Evolutionary conservation across 495 filamentous ascomycete species (phyloP).

Genomic region (Talaromyces borbonicus): DNA sequence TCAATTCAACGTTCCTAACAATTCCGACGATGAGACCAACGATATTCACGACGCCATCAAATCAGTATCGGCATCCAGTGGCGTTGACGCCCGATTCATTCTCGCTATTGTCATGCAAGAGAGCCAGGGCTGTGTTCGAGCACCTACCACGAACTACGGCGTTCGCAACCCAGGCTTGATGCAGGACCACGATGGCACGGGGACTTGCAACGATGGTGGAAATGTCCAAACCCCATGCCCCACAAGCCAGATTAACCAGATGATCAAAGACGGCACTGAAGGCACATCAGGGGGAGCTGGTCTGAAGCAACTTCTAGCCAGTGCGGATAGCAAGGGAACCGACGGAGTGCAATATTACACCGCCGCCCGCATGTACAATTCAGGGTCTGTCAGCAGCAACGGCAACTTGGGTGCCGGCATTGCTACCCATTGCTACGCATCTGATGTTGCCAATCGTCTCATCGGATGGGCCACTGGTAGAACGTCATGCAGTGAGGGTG

Average conservation of each 20-base stretch:
- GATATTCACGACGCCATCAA: constrained; percentile 31
- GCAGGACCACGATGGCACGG: constrained; percentile 41
- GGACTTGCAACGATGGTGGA: constrained; percentile 34
- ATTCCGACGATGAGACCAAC: constrained; percentile 22
- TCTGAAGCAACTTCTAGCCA: constrained; percentile 25
- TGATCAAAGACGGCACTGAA: constrained; percentile 38
- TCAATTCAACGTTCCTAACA: constrained; percentile 20
- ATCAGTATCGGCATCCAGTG: constrained; percentile 23
- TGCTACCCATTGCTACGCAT: constrained; percentile 47
- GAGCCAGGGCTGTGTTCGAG: constrained; percentile 47
- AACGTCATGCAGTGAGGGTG: constrained; percentile 11
- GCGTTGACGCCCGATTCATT: constrained; percentile 48
- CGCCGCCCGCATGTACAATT: constrained; percentile 48
- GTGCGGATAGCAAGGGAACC: constrained; percentile 6
- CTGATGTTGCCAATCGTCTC: constrained; percentile 49
- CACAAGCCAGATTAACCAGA: constrained; percentile 27
- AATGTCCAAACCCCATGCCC: constrained; percentile 35
- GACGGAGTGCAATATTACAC: constrained; percentile 33
- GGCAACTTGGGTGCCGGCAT: constrained; percentile 40
- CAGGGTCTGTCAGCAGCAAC: constrained; percentile 34
- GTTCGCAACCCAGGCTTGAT: constrained; percentile 47
- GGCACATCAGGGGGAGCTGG: constrained; percentile 36
- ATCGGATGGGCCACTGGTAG: constrained; percentile 34
- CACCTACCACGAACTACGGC: constrained; percentile 33
- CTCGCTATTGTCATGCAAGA: constrained; percentile 51